Conservation (phyloP, 306 rosid genomes). For the Gastrolobium bilobum region DNA sequence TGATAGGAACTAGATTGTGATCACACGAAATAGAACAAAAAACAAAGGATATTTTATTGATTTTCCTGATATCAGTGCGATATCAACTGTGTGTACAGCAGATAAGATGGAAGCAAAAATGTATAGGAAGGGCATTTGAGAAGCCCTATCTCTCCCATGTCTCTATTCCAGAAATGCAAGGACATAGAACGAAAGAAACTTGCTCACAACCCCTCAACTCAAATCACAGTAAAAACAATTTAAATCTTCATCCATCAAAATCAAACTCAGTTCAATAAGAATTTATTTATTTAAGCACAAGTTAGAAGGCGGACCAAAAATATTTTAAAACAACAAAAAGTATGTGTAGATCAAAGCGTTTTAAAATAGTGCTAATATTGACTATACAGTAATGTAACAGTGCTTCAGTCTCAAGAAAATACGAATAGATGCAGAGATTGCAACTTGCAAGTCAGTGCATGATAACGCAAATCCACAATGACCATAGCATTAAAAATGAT, state of each 20-base stretch:
- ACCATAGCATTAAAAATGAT: background rate
- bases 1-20: too few species aligned
- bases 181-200: constrained; percentile 25
- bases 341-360: background rate
- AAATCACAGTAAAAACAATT: constrained; percentile 5
- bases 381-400: constrained; percentile 18
- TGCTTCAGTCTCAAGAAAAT: background rate
- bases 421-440: constrained; percentile 11
- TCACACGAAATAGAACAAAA: too few species aligned
- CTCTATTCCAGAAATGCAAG: constrained; percentile 2
- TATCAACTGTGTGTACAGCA: too few species aligned
- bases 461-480: constrained; percentile 16
- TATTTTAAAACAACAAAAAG: background rate
- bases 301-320: constrained; percentile 6
- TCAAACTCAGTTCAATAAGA: constrained; percentile 17
- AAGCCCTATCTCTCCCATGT: too few species aligned
- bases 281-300: constrained; percentile 34
- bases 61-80: too few species aligned
- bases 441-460: constrained; percentile 13
- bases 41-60: too few species aligned
- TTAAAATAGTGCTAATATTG: constrained; percentile 5
- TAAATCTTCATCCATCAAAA: constrained; percentile 27
- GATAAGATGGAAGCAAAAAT: too few species aligned
- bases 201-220: constrained; percentile 24
- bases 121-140: too few species aligned